These are phyloP conservation scores for Pseudozyma thailandica DNA, from an alignment of 1,284 basidiomycete genomes.

Conservation along the genomic window DNA sequence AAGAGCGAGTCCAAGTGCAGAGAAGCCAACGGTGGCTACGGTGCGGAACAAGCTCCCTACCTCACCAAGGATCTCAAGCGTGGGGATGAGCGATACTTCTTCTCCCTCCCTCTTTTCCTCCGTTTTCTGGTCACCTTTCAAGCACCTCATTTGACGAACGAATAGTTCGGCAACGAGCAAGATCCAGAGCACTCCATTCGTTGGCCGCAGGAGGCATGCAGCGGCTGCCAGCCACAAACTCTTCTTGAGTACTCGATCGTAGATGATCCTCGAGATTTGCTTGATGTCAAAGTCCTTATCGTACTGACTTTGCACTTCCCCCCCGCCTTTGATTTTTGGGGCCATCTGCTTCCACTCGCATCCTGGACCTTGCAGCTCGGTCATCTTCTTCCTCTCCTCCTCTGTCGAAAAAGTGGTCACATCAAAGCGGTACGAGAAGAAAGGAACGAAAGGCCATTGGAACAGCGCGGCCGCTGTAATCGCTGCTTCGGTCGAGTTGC, in stretches of 20 bases:
- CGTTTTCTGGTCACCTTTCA: background rate
- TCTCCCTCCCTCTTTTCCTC: background rate
- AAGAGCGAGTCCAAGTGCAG: slow-evolving; percentile 70
- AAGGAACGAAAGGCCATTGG: slow-evolving; percentile 74
- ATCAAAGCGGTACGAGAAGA: slow-evolving; percentile 17
- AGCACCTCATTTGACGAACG: slow-evolving; percentile 6
- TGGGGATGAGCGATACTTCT: slow-evolving; percentile 14
- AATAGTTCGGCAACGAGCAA: slow-evolving; percentile 69
- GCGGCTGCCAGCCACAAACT: slow-evolving; percentile 72
- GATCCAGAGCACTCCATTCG: slow-evolving; percentile 85
- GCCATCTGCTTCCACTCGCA: slow-evolving; percentile 11
- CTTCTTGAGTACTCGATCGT: slow-evolving; percentile 16
- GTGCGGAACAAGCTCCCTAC: slow-evolving; percentile 7
- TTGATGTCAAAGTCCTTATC: slow-evolving; percentile 18
- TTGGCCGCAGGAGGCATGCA: slow-evolving; percentile 84
- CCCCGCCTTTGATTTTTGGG: background rate
- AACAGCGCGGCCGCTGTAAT: slow-evolving; percentile 82
- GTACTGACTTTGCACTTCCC: slow-evolving; percentile 6
- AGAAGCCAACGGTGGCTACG: slow-evolving; percentile 47
- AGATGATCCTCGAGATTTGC: slow-evolving; percentile 11
- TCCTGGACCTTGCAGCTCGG: slow-evolving; percentile 4
- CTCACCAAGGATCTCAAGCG: slow-evolving; percentile 28
- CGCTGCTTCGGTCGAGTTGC: slow-evolving; percentile 91
- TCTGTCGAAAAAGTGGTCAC: slow-evolving; percentile 5
- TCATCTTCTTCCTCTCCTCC: slow-evolving; percentile 7